Conservation (phyloP, 1,284 basidiomycete genomes). For the Cryptococcus hybrid region DNA sequence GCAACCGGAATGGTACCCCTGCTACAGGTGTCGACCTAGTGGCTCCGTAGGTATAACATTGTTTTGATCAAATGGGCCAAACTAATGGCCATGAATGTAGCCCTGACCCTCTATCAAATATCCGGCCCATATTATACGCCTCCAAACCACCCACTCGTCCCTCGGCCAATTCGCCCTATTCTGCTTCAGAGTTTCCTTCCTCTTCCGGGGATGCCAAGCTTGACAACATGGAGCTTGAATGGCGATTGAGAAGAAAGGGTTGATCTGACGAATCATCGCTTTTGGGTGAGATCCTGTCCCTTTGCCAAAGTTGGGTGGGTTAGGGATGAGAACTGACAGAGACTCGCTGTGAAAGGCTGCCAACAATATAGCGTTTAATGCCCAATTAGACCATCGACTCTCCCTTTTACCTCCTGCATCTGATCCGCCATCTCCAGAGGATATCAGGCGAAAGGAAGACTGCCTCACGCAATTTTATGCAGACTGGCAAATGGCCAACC, state of each 20-base stretch:
- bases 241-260: slow-evolving; percentile 40
- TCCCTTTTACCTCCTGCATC: slow-evolving; percentile 27
- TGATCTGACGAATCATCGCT: slow-evolving; percentile 45
- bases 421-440: slow-evolving; percentile 33
- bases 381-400: slow-evolving; percentile 33
- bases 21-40: slow-evolving; percentile 35
- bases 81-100: slow-evolving; percentile 14
- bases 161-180: slow-evolving; percentile 39
- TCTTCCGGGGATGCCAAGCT: slow-evolving; percentile 11
- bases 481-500: slow-evolving; percentile 45
- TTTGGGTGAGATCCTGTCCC: slow-evolving; percentile 39
- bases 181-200: slow-evolving; percentile 38
- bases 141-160: slow-evolving; percentile 24
- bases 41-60: slow-evolving; percentile 36
- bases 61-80: background rate
- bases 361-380: slow-evolving; percentile 37
- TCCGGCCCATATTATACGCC: slow-evolving; percentile 45
- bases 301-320: background rate
- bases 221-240: slow-evolving; percentile 40
- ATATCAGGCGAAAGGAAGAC: slow-evolving; percentile 34
- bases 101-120: slow-evolving; percentile 45
- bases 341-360: slow-evolving; percentile 21
- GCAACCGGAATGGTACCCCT: slow-evolving; percentile 7
- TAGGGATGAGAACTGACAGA: background rate
- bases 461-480: slow-evolving; percentile 42